Base-by-base conservation (phyloP, 768 basidiomycete species). In the Tricholoma hemisulphureum region DNA sequence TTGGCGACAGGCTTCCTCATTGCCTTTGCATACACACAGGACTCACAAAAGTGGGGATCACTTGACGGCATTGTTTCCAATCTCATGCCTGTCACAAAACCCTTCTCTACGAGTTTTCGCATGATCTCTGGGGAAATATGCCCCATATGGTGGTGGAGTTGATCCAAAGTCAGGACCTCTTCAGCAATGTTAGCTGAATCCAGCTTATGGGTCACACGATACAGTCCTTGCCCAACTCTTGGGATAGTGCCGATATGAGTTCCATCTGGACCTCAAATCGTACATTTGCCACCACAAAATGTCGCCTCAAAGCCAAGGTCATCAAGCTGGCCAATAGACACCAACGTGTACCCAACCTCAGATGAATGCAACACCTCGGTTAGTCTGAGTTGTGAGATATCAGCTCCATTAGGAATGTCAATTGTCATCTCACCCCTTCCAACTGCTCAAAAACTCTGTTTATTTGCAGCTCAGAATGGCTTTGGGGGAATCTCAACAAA, bases 1-100 rank as follows among this genome's bases (percentile, higher is more conserved):
- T 72, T 72, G 16, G 64, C 52, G 21, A 77, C 60, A 0, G 74
- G 63, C 56, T 75, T 73, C 0, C 68, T 53, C 0, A 64, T 78
- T 0, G 69, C 67, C 60, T 81, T 83, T 1, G 71, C 79, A 54
- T 76, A 76, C 1, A 75, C 62, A 50, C 82, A 83, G 0, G 76
- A 73, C 14, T 79, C 68, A 58, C 81, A 83, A 21, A 70, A 68
- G 48, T 68, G 63, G 6, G 65, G 55, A 5, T 67, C 55, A 1
- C 43, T 60, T 4, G 62, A 16, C 2, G 57, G 50, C 2, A 51
- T 18, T 3, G 37, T 29, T 9, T 69, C 62, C 60, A 26, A 71
- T n/a, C n/a, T n/a, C n/a, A n/a, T n/a, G n/a, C n/a, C n/a, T n/a
- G n/a, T n/a, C n/a, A n/a, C n/a, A n/a, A n/a, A n/a, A n/a, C n/a